Base-by-base conservation (phyloP, 345 rosid species). In the Litchi chinensis region DNA sequence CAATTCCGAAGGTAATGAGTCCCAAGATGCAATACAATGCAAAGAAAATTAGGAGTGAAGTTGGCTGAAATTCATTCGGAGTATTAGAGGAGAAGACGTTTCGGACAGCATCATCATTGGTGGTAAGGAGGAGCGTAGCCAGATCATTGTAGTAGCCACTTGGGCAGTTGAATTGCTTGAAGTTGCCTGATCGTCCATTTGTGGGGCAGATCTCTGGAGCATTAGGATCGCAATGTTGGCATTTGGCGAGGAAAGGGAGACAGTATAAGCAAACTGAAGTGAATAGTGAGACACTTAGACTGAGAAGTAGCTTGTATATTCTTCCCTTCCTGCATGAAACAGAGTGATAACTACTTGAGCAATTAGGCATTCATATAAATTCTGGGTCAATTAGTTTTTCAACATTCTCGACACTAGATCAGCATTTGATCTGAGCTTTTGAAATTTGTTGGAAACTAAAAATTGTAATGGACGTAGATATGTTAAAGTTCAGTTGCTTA, bases 71-170 rank as follows among this genome's bases (percentile, higher is more conserved):
- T 79, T 93, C 98, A 8, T 70, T 78, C 0, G 91, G 74, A 57
- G 95, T 92, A 81, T 90, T 89, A 74, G 93, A 74, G 77, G 98
- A 92, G 88, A 93, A 93, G 60, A 95, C 85, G 83, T 93, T 93
- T 65, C 97, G 89, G 24, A 95, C 96, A 18, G 98, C 96, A 69
- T 93, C 98, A n/a, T 95, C 99, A 26, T 89, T 95, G 56, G 98
- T 95, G 43, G 95, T 92, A 39, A 93, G 90, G 71, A 95, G 93
- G 65, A 95, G 92, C 77, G 98, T 92, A 18, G 98, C 98, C 15
- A 95, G 89, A 83, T 95, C 99, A 71, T 89, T 95, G 84, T 93
- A 95, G 80, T 91, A 82, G n/a, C 95, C 98, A 59, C 84, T 81
- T 22, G 99, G 96, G 76, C 99, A 95, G 82, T 93, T 85, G 88